phyloP scores from a whole-genome alignment of 2,329 filamentous ascomycete species.

The Coleophoma eucalyptorum region DNA sequence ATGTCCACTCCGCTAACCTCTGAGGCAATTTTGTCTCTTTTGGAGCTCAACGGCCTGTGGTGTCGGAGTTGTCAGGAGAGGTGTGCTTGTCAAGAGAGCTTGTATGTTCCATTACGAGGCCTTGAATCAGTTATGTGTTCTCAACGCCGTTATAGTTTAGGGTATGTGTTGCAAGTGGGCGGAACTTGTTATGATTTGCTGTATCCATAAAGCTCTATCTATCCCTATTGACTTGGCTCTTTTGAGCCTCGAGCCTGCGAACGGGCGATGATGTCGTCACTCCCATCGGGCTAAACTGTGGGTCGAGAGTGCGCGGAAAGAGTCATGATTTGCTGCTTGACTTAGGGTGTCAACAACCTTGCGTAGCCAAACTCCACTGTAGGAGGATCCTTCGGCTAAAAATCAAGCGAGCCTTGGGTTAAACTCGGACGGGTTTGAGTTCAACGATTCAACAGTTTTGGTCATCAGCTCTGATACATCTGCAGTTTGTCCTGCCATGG shows the following conservation, averaged over 20 bases:
- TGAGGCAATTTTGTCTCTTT: too few relatives aligned
- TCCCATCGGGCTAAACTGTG: background rate
- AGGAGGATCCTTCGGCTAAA: background rate
- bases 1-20: too few relatives aligned
- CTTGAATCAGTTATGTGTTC: too few relatives aligned
- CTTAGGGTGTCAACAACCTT: too few relatives aligned
- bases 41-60: too few relatives aligned
- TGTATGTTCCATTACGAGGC: too few relatives aligned
- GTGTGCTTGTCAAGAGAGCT: background rate
- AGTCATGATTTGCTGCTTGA: background rate
- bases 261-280: background rate
- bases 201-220: background rate
- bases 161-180: background rate
- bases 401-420: background rate
- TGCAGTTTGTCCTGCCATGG: background rate
- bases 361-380: too few relatives aligned
- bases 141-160: background rate
- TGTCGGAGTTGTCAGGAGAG: background rate
- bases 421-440: background rate
- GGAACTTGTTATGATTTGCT: background rate
- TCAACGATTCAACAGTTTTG: background rate
- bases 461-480: background rate
- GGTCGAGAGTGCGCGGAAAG: background rate
- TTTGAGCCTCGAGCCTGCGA: background rate
- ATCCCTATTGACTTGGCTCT: too few relatives aligned